Evolutionary conservation across 495 filamentous ascomycete species (phyloP).

Genomic region (Hyphodiscus hymeniophilus): DNA sequence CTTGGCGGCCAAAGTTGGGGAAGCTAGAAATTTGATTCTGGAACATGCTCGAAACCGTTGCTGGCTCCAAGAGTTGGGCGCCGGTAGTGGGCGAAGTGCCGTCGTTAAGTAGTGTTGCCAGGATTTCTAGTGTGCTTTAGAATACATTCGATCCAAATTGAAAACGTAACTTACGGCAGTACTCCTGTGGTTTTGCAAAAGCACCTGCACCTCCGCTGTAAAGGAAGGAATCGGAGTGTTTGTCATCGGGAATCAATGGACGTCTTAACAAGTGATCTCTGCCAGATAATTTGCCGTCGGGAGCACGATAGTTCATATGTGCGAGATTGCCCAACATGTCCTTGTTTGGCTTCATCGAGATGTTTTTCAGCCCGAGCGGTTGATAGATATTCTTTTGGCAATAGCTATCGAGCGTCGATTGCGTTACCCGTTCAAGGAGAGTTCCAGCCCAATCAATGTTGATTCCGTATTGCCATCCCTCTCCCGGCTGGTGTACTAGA

Average conservation of each 20-base stretch:
- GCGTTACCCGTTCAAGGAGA: conserved; percentile 41
- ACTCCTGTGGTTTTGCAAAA: conserved; percentile 46
- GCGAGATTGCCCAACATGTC: conserved; percentile 41
- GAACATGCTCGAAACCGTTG: conserved; percentile 50
- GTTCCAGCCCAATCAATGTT: conserved; percentile 53
- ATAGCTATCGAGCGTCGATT: conserved; percentile 44
- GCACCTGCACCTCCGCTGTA: conserved; percentile 47
- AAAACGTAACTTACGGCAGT: conserved; percentile 33
- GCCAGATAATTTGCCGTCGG: conserved; percentile 28
- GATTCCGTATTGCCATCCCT: conserved; percentile 51
- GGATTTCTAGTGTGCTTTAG: conserved; percentile 18
- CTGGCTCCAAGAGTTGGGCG: conserved; percentile 32
- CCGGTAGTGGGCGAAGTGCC: conserved; percentile 31
- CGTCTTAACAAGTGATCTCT: conserved; percentile 39
- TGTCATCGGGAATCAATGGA: conserved; percentile 30
- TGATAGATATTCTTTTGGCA: conserved; percentile 45
- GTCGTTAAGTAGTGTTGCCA: neutral
- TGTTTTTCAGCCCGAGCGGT: conserved; percentile 41
- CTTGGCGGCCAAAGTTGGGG: conserved; percentile 43
- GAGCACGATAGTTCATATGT: conserved; percentile 36
- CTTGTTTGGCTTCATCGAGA: conserved; percentile 38
- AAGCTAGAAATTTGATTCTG: conserved; percentile 55
- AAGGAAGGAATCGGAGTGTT: conserved; percentile 28
- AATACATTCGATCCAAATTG: too few species aligned
- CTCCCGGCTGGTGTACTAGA: conserved; percentile 49